A percentile compares a stretch with the other conserved stretches of the same genome.
phyloP scores from a whole-genome alignment of 1,284 basidiomycete species.

The Ganoderma multipileum region DNA sequence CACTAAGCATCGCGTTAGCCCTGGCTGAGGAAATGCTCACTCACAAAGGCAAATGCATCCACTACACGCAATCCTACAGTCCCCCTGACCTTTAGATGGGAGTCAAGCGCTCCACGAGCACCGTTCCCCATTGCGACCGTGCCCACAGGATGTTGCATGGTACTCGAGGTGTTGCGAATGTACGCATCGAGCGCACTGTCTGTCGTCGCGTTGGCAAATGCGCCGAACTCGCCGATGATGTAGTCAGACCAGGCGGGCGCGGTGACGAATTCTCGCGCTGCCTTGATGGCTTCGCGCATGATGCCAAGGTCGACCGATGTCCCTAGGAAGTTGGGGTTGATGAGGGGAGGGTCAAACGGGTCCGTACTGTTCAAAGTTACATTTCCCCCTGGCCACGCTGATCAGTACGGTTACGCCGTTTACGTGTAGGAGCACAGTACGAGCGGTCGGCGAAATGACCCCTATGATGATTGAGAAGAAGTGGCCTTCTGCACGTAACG shows the following conservation, averaged over 20 bases:
- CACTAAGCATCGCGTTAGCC: not conserved
- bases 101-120: constrained; percentile 4
- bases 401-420: constrained; percentile 8
- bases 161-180: constrained; percentile 27
- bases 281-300: constrained; percentile 23
- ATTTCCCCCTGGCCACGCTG: constrained; percentile 29
- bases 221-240: constrained; percentile 17
- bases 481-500: constrained; percentile 17
- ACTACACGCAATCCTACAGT: constrained; percentile 22
- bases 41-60: constrained; percentile 24
- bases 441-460: constrained; percentile 19
- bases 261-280: constrained; percentile 6
- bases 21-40: not conserved
- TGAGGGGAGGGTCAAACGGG: constrained; percentile 31
- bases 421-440: constrained; percentile 9
- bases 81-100: constrained; percentile 19
- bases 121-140: constrained; percentile 35
- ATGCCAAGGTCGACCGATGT: constrained; percentile 20
- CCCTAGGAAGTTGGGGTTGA: constrained; percentile 30
- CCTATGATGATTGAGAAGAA: constrained; percentile 20
- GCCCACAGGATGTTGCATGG: constrained; percentile 37
- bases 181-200: constrained; percentile 34
- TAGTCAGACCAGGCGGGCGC: constrained; percentile 18
- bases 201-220: constrained; percentile 20
- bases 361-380: constrained; percentile 28